Base-by-base conservation (phyloP, 305 asterid genomes). In the Salvia sclarea region DNA sequence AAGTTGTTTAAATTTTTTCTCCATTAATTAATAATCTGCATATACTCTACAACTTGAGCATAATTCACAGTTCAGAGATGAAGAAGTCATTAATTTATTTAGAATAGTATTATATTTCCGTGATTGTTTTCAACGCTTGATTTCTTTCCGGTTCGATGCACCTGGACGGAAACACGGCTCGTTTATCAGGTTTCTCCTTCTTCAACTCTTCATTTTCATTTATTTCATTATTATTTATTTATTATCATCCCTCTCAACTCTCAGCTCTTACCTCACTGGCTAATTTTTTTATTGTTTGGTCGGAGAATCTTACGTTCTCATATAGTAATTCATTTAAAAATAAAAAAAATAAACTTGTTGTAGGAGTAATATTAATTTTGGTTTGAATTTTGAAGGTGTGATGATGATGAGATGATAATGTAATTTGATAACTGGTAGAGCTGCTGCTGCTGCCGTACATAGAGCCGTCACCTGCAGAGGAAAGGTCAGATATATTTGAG, bases 71-170 rank as follows among this genome's bases (percentile, higher is more conserved):
- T 25, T 25, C 59, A 0, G 8, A 7, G 68, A 64, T 14, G 25
- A 66, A 52, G 52, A 4, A 6, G 18, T 1, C 4, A 49, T 6
- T 18, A 0, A 40, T 12, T n/a, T n/a, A n/a, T n/a, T n/a, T n/a
- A n/a, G n/a, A n/a, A 52, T n/a, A 31, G 1, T 53, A 14, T 30
- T 12, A 37, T 55, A 53, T 55, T n/a, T n/a, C 50, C 16, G 48
- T 47, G 21, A 53, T 16, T 2, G 38, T 20, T 52, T 66, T 76
- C 75, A 62, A 66, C 64, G 68, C 68, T n/a, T n/a, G n/a, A n/a
- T n/a, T n/a, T n/a, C n/a, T 11, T 66, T 22, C 28, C 11, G 30
- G 72, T 79, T 79, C 81, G 72, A 38, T 73, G 81, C 76, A 80
- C 63, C 81, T 72, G 72, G 84, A 76, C 81, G 25, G 48, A 7